These are phyloP conservation scores for Curvularia hawaiiensis DNA, from an alignment of 2,329 filamentous ascomycete species.

Conservation along the genomic window DNA sequence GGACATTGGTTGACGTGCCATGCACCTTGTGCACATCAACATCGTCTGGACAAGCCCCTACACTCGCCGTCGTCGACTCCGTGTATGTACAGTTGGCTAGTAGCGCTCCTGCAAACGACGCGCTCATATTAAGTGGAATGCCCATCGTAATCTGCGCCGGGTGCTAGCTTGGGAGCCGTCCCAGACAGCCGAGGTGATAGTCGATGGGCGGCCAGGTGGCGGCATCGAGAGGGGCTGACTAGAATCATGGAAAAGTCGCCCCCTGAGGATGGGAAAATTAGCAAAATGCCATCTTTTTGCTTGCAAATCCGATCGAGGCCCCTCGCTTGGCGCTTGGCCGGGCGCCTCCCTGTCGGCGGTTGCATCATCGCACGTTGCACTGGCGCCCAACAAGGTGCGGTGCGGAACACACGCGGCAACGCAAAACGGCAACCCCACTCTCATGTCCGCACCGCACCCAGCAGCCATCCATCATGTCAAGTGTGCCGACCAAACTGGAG, in stretches of 20 bases:
- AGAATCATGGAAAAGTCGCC: not conserved
- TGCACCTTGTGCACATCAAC: not conserved
- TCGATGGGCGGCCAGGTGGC: not conserved
- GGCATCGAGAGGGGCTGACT: slow-evolving; percentile 5
- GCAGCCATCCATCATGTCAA: too few relatives aligned
- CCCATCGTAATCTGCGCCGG: not conserved
- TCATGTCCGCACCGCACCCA: not conserved
- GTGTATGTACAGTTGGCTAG: not conserved
- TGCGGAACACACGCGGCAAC: too few relatives aligned
- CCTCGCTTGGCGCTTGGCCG: not conserved
- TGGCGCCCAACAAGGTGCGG: not conserved
- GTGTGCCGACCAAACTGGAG: not conserved
- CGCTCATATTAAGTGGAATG: not conserved
- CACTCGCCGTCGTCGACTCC: not conserved
- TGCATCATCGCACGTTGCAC: slow-evolving; percentile 7
- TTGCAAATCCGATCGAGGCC: slow-evolving; percentile 11
- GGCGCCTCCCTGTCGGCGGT: not conserved
- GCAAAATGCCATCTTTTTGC: slow-evolving; percentile 7
- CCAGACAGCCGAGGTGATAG: not conserved
- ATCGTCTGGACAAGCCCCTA: not conserved
- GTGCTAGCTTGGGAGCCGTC: not conserved
- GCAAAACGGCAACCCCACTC: not conserved
- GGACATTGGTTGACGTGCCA: not conserved
- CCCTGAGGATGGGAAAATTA: slow-evolving; percentile 3
- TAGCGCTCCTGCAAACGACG: not conserved